Conservation (phyloP, 2,329 filamentous ascomycete genomes). For the Ascochyta viciae-villosae region DNA sequence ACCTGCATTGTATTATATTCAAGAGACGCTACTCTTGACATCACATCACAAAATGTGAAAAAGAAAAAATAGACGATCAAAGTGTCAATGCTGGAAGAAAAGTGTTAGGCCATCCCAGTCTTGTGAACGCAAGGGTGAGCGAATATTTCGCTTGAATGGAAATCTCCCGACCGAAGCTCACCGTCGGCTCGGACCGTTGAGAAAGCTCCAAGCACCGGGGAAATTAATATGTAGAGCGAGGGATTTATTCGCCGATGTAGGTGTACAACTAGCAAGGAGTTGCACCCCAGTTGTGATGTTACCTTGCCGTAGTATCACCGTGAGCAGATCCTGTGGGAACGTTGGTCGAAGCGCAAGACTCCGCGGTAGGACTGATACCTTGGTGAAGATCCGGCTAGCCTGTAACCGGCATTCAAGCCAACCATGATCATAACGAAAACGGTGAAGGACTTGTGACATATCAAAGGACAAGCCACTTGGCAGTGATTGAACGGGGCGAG, state of each 20-base stretch:
- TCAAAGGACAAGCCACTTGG: not conserved
- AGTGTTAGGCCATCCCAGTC: not conserved
- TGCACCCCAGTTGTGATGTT: slow-evolving; percentile 4
- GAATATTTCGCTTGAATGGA: slow-evolving; percentile 4
- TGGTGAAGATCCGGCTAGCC: not conserved
- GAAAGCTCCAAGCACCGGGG: slow-evolving; percentile 4
- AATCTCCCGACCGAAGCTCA: slow-evolving; percentile 2
- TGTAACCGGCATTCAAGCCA: too few relatives aligned
- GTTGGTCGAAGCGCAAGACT: slow-evolving; percentile 1
- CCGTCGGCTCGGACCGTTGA: slow-evolving; percentile 12
- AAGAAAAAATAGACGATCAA: not conserved
- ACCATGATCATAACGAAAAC: not conserved
- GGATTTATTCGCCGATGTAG: not conserved
- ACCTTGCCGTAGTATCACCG: slow-evolving; percentile 5
- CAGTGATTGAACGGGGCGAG: not conserved
- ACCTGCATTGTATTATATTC: too few relatives aligned
- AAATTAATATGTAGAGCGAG: slow-evolving; percentile 3
- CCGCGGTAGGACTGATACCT: not conserved
- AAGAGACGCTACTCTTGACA: not conserved
- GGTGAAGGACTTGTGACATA: not conserved
- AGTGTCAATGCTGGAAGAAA: not conserved
- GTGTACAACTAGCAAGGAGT: slow-evolving; percentile 2
- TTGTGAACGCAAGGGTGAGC: slow-evolving; percentile 13
- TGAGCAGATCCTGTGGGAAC: slow-evolving; percentile 6
- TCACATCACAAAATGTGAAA: not conserved